Percentiles rank a stretch among this genome's conserved stretches.
These are phyloP conservation scores for Soucietia sequanensis DNA, from an alignment of 805 yeast genomes.

Conservation along the genomic window DNA sequence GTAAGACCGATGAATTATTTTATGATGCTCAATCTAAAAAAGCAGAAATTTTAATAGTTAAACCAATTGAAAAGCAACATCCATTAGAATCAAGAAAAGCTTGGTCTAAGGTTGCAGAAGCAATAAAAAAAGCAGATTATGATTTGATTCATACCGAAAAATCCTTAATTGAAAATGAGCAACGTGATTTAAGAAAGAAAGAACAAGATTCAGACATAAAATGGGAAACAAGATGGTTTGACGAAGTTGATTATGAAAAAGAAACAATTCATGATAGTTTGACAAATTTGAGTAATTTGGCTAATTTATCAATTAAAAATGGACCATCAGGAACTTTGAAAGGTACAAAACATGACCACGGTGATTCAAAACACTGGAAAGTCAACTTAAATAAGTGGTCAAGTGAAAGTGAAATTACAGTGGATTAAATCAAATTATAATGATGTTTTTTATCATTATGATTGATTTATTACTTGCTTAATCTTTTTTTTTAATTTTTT, in stretches of 20 bases:
- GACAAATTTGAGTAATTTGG: constrained; percentile 39
- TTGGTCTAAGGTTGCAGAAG: constrained; percentile 87
- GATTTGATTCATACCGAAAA: constrained; percentile 74
- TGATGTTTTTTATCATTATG: too few species aligned
- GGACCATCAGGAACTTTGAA: constrained; percentile 65
- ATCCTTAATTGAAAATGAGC: constrained; percentile 75
- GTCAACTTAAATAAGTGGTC: constrained; percentile 54
- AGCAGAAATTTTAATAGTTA: constrained; percentile 64
- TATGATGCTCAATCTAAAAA: constrained; percentile 56
- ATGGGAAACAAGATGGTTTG: constrained; percentile 89
- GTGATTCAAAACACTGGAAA: constrained; percentile 68
- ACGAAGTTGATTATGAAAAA: constrained; percentile 30
- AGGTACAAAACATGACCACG: constrained; percentile 55
- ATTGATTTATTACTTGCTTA: too few species aligned
- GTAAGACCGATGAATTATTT: constrained; percentile 51
- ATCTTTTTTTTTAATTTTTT: too few species aligned
- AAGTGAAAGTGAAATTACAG: constrained; percentile 54
- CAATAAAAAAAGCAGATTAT: constrained; percentile 73
- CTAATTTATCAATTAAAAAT: constrained; percentile 59
- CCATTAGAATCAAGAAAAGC: constrained; percentile 83
- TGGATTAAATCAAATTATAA: neutral
- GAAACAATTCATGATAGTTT: constrained; percentile 26
- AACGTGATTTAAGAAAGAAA: constrained; percentile 74
- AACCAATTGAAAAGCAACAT: constrained; percentile 80
- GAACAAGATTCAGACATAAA: constrained; percentile 62